Evolutionary conservation across 306 rosid species (phyloP).

Genomic region (Cicer judaicum): DNA sequence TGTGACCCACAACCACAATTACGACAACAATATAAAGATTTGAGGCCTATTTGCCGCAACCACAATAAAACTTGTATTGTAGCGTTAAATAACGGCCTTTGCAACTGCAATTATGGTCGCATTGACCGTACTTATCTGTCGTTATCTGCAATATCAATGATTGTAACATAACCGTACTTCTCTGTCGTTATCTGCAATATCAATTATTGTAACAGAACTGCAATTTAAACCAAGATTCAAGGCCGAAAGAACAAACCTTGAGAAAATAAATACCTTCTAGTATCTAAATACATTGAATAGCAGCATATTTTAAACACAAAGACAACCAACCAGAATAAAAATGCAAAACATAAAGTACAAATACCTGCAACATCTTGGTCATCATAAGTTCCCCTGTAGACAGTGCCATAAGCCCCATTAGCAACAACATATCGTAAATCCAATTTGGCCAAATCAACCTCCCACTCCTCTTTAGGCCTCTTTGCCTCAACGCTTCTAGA

Average conservation of each 20-base stretch:
- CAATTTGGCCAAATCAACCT: conserved; percentile 77
- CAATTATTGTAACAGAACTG: not conserved
- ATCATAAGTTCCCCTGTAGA: conserved; percentile 77
- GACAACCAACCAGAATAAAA: conserved; percentile 6
- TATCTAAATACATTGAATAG: not conserved
- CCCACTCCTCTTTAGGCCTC: conserved; percentile 81
- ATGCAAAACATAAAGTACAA: conserved; percentile 19
- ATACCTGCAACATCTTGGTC: conserved; percentile 88
- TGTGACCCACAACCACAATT: not conserved
- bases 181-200: not conserved
- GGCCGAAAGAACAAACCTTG: conserved; percentile 1
- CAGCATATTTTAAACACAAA: not conserved
- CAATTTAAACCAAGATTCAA: not conserved
- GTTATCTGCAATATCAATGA: no score
- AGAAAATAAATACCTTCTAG: not conserved
- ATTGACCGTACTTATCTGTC: not conserved
- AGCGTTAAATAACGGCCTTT: not conserved
- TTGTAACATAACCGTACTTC: no score
- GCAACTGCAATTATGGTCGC: not conserved
- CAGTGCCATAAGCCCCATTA: conserved; percentile 80
- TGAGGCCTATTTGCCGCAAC: no score
- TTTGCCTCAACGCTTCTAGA: conserved; percentile 48
- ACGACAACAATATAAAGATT: not conserved
- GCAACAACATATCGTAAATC: conserved; percentile 65
- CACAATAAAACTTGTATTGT: no score